These are phyloP conservation scores for Lentithecium fluviatile DNA, from an alignment of 495 filamentous ascomycete species.

Conservation along the genomic window DNA sequence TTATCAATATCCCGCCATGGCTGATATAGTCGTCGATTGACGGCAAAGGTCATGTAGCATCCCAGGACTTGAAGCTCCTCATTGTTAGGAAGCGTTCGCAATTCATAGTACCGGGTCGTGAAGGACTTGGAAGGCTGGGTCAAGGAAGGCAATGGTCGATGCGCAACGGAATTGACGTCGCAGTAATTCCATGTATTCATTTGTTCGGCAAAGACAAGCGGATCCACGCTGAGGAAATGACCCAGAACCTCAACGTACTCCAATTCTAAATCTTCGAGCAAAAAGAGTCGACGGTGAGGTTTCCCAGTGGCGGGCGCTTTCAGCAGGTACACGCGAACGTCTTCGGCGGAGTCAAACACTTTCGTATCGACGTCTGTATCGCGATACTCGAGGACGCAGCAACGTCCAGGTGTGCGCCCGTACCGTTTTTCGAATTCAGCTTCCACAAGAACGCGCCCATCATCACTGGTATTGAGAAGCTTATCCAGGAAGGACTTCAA, in stretches of 20 bases:
- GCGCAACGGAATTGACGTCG: constrained; percentile 1
- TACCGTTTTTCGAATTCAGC: background rate
- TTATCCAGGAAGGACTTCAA: background rate
- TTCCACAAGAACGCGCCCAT: background rate
- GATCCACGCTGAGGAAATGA: constrained; percentile 13
- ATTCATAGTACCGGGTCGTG: constrained; percentile 15
- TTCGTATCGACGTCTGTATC: background rate
- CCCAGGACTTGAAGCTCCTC: background rate
- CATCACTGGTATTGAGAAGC: background rate
- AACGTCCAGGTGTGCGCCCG: background rate
- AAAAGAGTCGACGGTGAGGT: constrained; percentile 13
- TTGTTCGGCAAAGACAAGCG: constrained; percentile 19
- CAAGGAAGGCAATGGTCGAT: constrained; percentile 14
- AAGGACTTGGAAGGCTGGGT: constrained; percentile 11
- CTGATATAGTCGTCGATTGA: constrained; percentile 15
- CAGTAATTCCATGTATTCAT: constrained; percentile 21
- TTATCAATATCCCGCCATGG: constrained; percentile 11
- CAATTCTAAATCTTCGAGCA: constrained; percentile 17
- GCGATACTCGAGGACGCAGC: constrained; percentile 10
- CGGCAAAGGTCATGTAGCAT: constrained; percentile 17
- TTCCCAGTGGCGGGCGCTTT: background rate
- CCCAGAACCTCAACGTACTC: constrained; percentile 21
- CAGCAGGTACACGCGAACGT: background rate
- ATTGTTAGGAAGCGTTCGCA: constrained; percentile 5
- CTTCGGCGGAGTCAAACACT: background rate